Base-by-base conservation (phyloP, 2,329 filamentous ascomycete genomes). In the Colletotrichum zoysiae region DNA sequence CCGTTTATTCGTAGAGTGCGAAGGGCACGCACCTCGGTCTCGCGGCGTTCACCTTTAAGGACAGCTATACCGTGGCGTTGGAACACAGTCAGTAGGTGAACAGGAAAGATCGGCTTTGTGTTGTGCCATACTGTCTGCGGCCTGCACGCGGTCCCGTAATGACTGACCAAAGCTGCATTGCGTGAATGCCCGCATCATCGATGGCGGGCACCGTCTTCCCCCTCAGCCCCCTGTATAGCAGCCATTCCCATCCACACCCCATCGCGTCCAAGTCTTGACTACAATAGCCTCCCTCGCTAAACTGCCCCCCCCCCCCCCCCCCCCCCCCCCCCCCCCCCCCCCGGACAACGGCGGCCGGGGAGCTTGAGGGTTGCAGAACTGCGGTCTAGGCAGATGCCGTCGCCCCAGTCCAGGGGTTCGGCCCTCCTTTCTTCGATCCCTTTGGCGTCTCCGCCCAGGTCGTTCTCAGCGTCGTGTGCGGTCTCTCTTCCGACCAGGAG, bases 221-320 rank as follows among this genome's bases (percentile, higher is more conserved):
- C 16, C 18, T 26, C 11, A 2, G 4, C 30, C 50, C 16, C 16
- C 26, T 33, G 51, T 18, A 20, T 16, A 7, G 23, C 26, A 33
- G 30, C 30, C 1, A 20, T 20, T 35, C 16, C 26, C 18, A 11
- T 11, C 26, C 18, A 12, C 30, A 33, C 12, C 30, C 5, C 8
- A 33, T 26, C 16, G 14, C 20, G 35, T 40, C 18, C 48, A 71
- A 33, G 69, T 71, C 40, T 38, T 60, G 14, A 69, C 58, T 16
- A 71, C 58, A 40, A 62, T 26, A 61, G 58, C 58, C 46, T 69
- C 69, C 38, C 65, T 20, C 20, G 64, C 53, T 23, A 63, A 26
- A 3, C 40, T 16, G 48, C 55, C 69, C 12, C 26, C 30, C 30
- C 4, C 30, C 30, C 30, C 4, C 30, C n/a, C n/a, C n/a, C 55